A percentile compares a stretch with the other conserved stretches of the same genome.
Evolutionary conservation across 2,329 filamentous ascomycete species (phyloP).

Genomic region (Alternaria triticina): DNA sequence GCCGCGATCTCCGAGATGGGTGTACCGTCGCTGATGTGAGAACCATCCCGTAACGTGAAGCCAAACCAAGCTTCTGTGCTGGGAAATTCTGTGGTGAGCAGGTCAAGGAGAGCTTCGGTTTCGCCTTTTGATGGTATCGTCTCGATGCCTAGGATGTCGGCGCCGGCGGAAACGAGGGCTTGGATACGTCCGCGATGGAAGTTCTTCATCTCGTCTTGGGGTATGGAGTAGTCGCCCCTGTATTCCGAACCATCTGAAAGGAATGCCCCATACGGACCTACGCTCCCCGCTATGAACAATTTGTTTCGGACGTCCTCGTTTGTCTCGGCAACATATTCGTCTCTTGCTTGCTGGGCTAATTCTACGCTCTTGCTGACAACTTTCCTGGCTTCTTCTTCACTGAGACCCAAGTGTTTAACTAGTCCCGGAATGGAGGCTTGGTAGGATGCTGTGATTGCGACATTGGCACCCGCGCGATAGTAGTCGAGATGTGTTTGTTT

Average conservation of each 20-base stretch:
- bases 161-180: constrained; percentile 50
- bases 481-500: constrained; percentile 54
- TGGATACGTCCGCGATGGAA: constrained; percentile 55
- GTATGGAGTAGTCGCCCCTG: constrained; percentile 49
- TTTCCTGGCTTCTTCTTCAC: constrained; percentile 39
- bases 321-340: constrained; percentile 32
- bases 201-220: constrained; percentile 40
- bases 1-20: constrained; percentile 39
- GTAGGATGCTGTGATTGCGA: constrained; percentile 57
- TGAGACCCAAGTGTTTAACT: constrained; percentile 44
- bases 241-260: constrained; percentile 57
- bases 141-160: constrained; percentile 54
- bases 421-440: constrained; percentile 55
- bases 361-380: constrained; percentile 51
- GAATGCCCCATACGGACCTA: constrained; percentile 58
- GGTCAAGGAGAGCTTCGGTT: constrained; percentile 46
- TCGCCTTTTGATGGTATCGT: constrained; percentile 54
- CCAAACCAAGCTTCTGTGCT: constrained; percentile 49
- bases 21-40: constrained; percentile 53
- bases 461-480: constrained; percentile 53
- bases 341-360: constrained; percentile 49
- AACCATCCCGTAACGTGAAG: constrained; percentile 49
- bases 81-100: constrained; percentile 50
- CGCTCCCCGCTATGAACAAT: constrained; percentile 52
- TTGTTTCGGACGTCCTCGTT: not conserved